phyloP scores from a whole-genome alignment of 345 rosid genomes.

The Eucalyptus microcorys region DNA sequence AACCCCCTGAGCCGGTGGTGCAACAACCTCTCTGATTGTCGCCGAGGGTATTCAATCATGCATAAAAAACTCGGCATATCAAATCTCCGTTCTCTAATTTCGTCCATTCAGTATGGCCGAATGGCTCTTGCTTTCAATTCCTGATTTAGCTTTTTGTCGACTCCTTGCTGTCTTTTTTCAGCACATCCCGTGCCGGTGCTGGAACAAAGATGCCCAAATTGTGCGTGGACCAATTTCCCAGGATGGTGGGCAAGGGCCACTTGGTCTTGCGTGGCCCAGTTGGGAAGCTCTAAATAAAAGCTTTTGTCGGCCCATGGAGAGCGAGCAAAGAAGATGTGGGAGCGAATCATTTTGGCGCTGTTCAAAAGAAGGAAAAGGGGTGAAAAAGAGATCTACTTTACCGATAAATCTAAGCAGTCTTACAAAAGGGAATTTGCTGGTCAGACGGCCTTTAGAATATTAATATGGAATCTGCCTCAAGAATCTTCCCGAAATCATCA shows the following conservation, averaged over 20 bases:
- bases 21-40: neutral
- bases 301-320: neutral
- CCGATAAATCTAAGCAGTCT: neutral
- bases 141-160: neutral
- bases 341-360: neutral
- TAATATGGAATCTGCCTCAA: neutral
- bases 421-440: neutral
- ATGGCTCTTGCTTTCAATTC: neutral
- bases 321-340: neutral
- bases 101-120: neutral
- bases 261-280: neutral
- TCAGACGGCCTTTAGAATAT: neutral
- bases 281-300: neutral
- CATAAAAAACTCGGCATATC: neutral
- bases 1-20: neutral
- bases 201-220: neutral
- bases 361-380: neutral
- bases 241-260: neutral
- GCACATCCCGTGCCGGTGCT: neutral
- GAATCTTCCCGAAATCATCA: neutral
- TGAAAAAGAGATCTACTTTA: neutral
- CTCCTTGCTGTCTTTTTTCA: neutral
- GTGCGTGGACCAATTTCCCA: neutral
- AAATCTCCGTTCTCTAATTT: neutral
- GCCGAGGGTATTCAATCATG: neutral